Evolutionary conservation across 257 asterid genomes (phyloP).

Genomic region (Solanum medicagineum): DNA sequence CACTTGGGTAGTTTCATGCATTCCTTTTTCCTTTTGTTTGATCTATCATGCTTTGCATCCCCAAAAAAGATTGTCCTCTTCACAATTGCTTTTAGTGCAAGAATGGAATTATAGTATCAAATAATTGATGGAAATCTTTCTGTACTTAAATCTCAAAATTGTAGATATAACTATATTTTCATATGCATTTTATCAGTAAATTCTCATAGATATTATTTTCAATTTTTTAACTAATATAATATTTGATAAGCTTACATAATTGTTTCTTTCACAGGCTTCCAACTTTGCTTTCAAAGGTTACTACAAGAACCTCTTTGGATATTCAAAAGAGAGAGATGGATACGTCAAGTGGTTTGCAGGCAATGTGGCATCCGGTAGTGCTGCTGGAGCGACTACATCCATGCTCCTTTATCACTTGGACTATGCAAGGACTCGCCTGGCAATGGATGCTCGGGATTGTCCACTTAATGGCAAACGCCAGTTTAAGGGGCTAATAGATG

Average conservation of each 20-base stretch:
- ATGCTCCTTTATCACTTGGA: conserved; percentile 41
- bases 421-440: conserved; percentile 39
- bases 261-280: conserved; percentile 49
- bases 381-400: conserved; percentile 97
- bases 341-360: conserved; percentile 86
- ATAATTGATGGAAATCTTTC: not conserved
- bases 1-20: not conserved
- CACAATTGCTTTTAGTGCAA: not conserved
- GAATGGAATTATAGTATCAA: not conserved
- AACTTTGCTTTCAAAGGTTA: conserved; percentile 95
- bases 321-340: conserved; percentile 83
- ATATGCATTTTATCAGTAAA: not conserved
- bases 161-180: not conserved
- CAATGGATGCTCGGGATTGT: conserved; percentile 17
- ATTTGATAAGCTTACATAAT: not conserved
- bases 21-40: not conserved
- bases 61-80: not conserved
- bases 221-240: not conserved
- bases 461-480: conserved; percentile 18
- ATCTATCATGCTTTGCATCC: not conserved
- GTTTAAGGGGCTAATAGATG: conserved; percentile 49
- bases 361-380: conserved; percentile 96
- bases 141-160: not conserved
- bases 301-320: conserved; percentile 56
- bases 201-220: not conserved